A percentile compares a stretch with the other conserved stretches of the same genome.
These are phyloP conservation scores for Giardia muris DNA, from an alignment of 208 protist genomes.

Conservation along the genomic window DNA sequence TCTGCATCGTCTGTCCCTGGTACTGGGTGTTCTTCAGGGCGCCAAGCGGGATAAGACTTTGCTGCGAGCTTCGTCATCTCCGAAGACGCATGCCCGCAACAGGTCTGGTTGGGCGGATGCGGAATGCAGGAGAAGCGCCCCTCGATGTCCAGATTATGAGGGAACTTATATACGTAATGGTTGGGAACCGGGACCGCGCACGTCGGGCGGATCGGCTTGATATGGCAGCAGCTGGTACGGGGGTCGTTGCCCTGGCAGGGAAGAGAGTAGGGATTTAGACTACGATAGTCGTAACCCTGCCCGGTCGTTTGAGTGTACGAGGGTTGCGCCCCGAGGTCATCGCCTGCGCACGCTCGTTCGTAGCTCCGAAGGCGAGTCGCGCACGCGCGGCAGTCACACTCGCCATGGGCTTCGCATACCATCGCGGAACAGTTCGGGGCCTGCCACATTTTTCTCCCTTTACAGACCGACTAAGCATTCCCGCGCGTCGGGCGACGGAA, in stretches of 20 bases:
- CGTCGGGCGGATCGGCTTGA: background rate
- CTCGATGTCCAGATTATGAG: background rate
- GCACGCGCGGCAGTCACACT: background rate
- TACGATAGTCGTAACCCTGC: background rate
- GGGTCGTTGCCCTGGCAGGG: background rate
- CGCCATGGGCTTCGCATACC: background rate
- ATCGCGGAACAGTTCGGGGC: background rate
- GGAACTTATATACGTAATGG: background rate
- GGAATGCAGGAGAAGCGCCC: background rate
- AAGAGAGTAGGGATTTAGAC: background rate
- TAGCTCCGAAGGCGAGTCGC: background rate
- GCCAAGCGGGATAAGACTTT: background rate
- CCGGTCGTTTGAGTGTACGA: background rate
- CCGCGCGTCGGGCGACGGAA: background rate
- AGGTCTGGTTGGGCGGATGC: background rate
- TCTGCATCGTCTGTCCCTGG: background rate
- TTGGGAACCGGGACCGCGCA: background rate
- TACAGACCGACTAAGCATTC: background rate
- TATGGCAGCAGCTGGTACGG: background rate
- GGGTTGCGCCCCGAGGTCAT: background rate
- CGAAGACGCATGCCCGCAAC: background rate
- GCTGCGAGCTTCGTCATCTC: background rate
- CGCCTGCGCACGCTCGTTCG: background rate
- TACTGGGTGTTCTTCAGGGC: background rate
- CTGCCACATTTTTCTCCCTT: background rate